phyloP scores from a whole-genome alignment of 2,329 filamentous ascomycete species.

The Hypoxylon sp. region DNA sequence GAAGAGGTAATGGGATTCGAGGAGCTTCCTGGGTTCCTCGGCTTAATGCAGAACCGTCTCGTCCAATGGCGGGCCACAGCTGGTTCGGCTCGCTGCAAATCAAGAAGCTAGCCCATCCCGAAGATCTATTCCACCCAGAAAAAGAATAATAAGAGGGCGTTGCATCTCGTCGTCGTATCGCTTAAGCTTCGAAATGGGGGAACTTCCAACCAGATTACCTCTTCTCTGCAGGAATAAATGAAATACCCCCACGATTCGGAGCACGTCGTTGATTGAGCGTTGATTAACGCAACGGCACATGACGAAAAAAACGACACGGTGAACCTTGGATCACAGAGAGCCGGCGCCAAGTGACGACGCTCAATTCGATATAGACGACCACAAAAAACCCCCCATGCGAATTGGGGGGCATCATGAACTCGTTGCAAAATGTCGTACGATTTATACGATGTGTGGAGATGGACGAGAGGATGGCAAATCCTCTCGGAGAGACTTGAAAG shows the following conservation, averaged over 20 bases:
- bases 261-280: conserved; percentile 36
- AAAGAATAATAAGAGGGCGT: conserved; percentile 24
- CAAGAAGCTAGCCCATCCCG: conserved; percentile 33
- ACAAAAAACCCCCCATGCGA: conserved; percentile 38
- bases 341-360: conserved; percentile 39
- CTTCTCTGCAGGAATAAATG: conserved; percentile 38
- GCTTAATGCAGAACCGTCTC: conserved; percentile 44
- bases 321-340: conserved; percentile 35
- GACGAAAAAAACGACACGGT: conserved; percentile 34
- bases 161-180: conserved; percentile 45
- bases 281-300: conserved; percentile 45
- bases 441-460: conserved; percentile 43
- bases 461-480: conserved; percentile 36
- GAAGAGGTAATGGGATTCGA: conserved; percentile 42
- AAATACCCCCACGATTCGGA: conserved; percentile 41
- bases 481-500: conserved; percentile 39
- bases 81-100: conserved; percentile 31
- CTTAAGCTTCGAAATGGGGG: conserved; percentile 40
- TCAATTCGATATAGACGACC: conserved; percentile 33
- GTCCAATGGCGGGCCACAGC: conserved; percentile 33
- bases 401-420: conserved; percentile 39
- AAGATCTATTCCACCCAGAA: conserved; percentile 25
- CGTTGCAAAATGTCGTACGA: conserved; percentile 45
- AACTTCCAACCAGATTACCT: conserved; percentile 32
- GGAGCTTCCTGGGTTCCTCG: conserved; percentile 39